A percentile compares a stretch with the other conserved stretches of the same genome.
phyloP scores from a whole-genome alignment of 2,329 filamentous ascomycete species.

The Tolypocladium endophyticum region DNA sequence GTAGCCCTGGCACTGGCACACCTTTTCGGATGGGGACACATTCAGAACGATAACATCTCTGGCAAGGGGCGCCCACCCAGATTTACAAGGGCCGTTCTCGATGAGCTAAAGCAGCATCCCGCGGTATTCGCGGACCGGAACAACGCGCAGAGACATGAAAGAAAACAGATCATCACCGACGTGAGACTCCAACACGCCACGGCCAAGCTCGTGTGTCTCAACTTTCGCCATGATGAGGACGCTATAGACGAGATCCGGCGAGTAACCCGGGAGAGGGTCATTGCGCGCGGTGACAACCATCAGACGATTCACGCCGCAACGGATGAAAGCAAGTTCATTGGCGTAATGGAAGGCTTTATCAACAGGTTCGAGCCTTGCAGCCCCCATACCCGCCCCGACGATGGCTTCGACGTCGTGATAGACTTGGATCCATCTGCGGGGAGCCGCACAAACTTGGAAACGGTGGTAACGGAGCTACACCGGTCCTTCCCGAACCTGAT shows the following conservation, averaged over 20 bases:
- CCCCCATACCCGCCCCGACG: constrained; percentile 57
- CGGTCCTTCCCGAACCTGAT: constrained; percentile 70
- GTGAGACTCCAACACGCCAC: constrained; percentile 51
- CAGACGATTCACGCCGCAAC: constrained; percentile 90
- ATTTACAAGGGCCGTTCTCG: constrained; percentile 63
- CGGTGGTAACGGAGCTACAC: constrained; percentile 60
- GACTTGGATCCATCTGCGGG: constrained; percentile 66
- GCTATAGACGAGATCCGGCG: constrained; percentile 62
- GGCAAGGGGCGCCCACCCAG: constrained; percentile 65
- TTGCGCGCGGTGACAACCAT: constrained; percentile 87
- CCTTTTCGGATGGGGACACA: constrained; percentile 82
- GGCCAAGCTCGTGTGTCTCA: constrained; percentile 70
- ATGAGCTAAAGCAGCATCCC: constrained; percentile 50
- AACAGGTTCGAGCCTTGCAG: constrained; percentile 73
- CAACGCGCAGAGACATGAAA: constrained; percentile 81
- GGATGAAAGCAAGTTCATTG: constrained; percentile 61
- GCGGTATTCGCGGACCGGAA: constrained; percentile 90
- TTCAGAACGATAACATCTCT: constrained; percentile 94
- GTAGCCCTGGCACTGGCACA: constrained; percentile 70
- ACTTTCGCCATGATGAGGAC: constrained; percentile 77
- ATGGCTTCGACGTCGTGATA: constrained; percentile 74
- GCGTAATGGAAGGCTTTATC: constrained; percentile 94
- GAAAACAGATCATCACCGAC: constrained; percentile 78
- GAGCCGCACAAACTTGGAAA: constrained; percentile 83
- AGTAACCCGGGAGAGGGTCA: constrained; percentile 67